Base-by-base conservation (phyloP, 2,329 filamentous ascomycete species). In the Colletotrichum chrysophilum region DNA sequence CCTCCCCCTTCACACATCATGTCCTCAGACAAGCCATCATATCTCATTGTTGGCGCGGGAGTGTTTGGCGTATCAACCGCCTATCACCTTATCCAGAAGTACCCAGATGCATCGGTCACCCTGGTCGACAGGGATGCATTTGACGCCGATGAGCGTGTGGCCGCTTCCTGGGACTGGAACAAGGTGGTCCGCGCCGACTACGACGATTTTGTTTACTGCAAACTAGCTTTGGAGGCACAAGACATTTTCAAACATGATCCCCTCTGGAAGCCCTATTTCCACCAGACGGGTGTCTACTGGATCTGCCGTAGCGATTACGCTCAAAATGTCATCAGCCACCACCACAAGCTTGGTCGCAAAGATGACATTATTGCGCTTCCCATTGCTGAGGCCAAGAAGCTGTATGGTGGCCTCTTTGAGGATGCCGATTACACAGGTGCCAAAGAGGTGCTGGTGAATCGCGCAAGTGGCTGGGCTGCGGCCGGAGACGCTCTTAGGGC, bases 131-230 rank as follows among this genome's bases (percentile, higher is more conserved):
- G 90, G 16, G 86, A 89, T 74, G 85, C 87, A 4, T 87, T 84
- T 61, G 88, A 90, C 28, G 88, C 88, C 2, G 84, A 86, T 0
- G 83, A 80, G 68, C 84, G 85, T 4, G 84, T 88, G 28, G 93
- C 92, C 36, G 93, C 93, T 1, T 94, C 93, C 0, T 93, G 91
- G 86, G 93, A 95, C 84, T 92, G 92, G 89, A 94, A 94, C 85
- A 94, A 94, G 83, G 92, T 94, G 32, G 88, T 94, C 18, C 91
- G 93, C 72, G 91, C 92, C 64, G 93, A 94, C 82, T 94, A 94
- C 84, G 87, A 90, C 71, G 91, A 93, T 78, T 84, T 90, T 2
- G 82, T 91, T 18, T 94, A 95, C 85, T 92, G 90, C 82, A 83
- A 88, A 66, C 87, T 95, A 24, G 93, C 90, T 0, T 87, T 94